phyloP scores from a whole-genome alignment of 1,284 basidiomycete genomes.

The Marasmius sp. region DNA sequence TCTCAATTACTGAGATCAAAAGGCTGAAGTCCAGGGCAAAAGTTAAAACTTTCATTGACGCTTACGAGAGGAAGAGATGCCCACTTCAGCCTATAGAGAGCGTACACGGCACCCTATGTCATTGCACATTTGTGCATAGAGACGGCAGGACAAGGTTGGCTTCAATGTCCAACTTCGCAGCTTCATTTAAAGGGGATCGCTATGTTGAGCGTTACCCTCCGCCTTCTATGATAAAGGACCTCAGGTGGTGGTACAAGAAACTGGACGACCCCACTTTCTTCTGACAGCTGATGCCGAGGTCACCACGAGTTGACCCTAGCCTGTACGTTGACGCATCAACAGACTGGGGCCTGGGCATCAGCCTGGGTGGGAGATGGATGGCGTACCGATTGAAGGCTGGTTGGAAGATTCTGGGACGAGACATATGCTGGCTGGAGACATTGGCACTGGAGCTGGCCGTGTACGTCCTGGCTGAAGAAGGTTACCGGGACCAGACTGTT shows the following conservation, averaged over 20 bases:
- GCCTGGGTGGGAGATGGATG: too few species aligned
- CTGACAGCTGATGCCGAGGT: slow-evolving; percentile 16
- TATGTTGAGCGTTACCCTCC: not conserved
- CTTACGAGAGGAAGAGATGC: not conserved
- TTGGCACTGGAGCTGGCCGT: slow-evolving; percentile 30
- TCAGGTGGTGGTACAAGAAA: slow-evolving; percentile 29
- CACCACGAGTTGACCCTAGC: slow-evolving; percentile 16
- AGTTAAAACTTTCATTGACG: slow-evolving; percentile 14
- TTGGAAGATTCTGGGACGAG: slow-evolving; percentile 26
- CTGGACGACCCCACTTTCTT: slow-evolving; percentile 11
- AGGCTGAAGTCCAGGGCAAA: slow-evolving; percentile 17
- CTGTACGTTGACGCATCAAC: slow-evolving; percentile 34
- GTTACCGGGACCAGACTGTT: slow-evolving; percentile 19
- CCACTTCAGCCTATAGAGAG: slow-evolving; percentile 20
- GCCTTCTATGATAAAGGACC: slow-evolving; percentile 8
- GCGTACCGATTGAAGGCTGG: too few species aligned
- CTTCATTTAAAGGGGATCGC: not conserved
- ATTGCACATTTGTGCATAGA: slow-evolving; percentile 32
- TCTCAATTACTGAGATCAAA: slow-evolving; percentile 10
- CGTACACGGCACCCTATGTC: slow-evolving; percentile 31
- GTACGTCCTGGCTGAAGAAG: slow-evolving; percentile 16
- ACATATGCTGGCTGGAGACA: slow-evolving; percentile 36
- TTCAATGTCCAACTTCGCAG: slow-evolving; percentile 26
- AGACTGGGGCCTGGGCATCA: slow-evolving; percentile 39
- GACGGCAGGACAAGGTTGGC: slow-evolving; percentile 28